A percentile compares a stretch with the other conserved stretches of the same genome.
Conservation (phyloP, 2,329 filamentous ascomycete genomes). For the Didymella lethalis region DNA sequence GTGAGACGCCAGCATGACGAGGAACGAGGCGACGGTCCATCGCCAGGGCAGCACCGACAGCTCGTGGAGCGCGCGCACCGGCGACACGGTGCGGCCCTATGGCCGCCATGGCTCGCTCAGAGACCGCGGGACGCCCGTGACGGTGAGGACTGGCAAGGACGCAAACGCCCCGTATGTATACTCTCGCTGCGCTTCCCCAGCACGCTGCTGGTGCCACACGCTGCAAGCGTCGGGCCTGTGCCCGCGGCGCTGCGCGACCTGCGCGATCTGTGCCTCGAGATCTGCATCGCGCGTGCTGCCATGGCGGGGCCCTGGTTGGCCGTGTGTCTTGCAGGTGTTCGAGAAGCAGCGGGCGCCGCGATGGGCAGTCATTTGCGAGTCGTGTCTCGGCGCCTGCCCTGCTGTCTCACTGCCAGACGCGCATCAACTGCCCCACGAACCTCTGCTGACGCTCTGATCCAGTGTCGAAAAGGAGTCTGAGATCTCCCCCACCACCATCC, state of each 20-base stretch:
- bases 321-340: slow-evolving; percentile 18
- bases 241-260: slow-evolving; percentile 25
- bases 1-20: slow-evolving; percentile 63
- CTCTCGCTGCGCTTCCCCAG: slow-evolving; percentile 6
- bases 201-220: slow-evolving; percentile 18
- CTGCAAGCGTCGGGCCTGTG: background rate
- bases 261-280: slow-evolving; percentile 26
- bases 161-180: slow-evolving; percentile 55
- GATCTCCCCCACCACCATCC: slow-evolving; percentile 50
- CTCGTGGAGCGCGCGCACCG: slow-evolving; percentile 72
- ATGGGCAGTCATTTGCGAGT: slow-evolving; percentile 28
- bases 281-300: slow-evolving; percentile 22
- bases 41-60: slow-evolving; percentile 73
- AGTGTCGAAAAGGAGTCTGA: slow-evolving; percentile 58
- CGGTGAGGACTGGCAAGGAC: slow-evolving; percentile 66
- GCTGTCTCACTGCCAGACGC: slow-evolving; percentile 32
- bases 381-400: slow-evolving; percentile 30
- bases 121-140: slow-evolving; percentile 48
- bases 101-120: slow-evolving; percentile 43
- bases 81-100: slow-evolving; percentile 67
- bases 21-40: slow-evolving; percentile 69
- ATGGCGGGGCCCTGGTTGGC: slow-evolving; percentile 12
- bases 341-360: slow-evolving; percentile 17
- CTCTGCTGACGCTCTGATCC: slow-evolving; percentile 39
- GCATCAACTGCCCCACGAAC: slow-evolving; percentile 19